Conservation (phyloP, 2,329 filamentous ascomycete species). For the Calonectria naviculata region DNA sequence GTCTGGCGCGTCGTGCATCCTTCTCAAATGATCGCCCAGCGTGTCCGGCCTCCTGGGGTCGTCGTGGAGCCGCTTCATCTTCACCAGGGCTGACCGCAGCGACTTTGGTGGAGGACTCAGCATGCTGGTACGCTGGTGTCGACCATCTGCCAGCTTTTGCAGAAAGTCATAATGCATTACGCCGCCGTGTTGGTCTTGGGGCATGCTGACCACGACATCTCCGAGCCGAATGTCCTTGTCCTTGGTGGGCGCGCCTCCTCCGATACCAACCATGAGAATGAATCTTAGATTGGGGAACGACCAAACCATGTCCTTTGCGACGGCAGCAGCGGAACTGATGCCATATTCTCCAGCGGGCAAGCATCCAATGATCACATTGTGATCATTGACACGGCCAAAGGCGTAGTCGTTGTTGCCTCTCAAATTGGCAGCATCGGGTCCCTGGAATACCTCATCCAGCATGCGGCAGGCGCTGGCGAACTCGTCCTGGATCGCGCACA, state of each 20-base stretch:
- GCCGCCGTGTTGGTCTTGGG: background rate
- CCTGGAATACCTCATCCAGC: background rate
- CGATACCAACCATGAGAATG: constrained; percentile 34
- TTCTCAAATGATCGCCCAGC: background rate
- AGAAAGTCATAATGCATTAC: constrained; percentile 24
- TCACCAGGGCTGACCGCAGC: background rate
- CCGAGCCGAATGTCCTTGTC: constrained; percentile 40
- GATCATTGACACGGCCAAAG: background rate
- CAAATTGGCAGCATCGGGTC: background rate
- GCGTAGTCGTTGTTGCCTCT: constrained; percentile 17
- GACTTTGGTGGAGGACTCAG: background rate
- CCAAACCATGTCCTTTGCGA: background rate
- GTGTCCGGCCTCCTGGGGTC: background rate
- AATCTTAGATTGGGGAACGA: background rate
- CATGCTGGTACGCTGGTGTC: background rate
- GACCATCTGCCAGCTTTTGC: background rate
- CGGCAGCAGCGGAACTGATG: background rate
- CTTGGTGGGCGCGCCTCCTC: constrained; percentile 34
- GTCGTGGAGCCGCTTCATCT: background rate
- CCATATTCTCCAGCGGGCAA: background rate
- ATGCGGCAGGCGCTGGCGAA: background rate
- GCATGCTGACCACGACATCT: constrained; percentile 37
- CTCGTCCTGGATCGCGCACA: constrained; percentile 22
- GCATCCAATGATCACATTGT: constrained; percentile 8
- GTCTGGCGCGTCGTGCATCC: background rate